Base-by-base conservation (phyloP, 192 early-diverging fungal species). In the Linnemannia elongata region DNA sequence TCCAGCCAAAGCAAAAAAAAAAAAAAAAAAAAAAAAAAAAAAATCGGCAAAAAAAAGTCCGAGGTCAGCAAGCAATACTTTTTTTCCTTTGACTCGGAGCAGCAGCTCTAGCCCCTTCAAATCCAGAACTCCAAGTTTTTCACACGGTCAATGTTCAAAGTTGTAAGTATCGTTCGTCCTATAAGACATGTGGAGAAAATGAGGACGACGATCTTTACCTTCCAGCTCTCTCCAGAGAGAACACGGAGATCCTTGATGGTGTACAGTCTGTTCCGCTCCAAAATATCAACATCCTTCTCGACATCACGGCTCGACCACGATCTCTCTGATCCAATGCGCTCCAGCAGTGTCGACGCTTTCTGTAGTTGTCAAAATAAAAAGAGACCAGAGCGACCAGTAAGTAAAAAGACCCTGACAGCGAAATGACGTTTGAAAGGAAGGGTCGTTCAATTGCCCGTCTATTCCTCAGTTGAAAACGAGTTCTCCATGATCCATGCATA, bases 171-270 rank as follows among this genome's bases (percentile, higher is more conserved):
- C 44, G 1, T 45, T 22, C 49, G 18, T 45, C 2, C n/a, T 66
- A 33, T 33, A 33, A 27, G 60, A 10, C 27, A 24, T 35, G 7
- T 12, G 33, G 12, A 4, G 13, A 66, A 27, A 27, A 10, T 18
- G 30, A 55, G 1, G 54, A 27, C 22, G 12, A 60, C 24, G n/a
- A 27, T 60, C 12, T 38, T 79, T 90, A 92, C 92, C 80, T 89
- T 88, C 92, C 92, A 92, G 47, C 92, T 92, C 49, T 91, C 81
- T 6, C 74, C 55, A 20, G 92, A 92, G 36, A 92, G 81, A 12
- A 88, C 78, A 8, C 90, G 88, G 22, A 92, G 78, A 60, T 92
- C 92, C 33, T 73, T 88, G 30, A 92, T 82, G 35, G 88, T 87
- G 39, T 88, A 89, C 15, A 92, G 44, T 60, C 91, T 80, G 82